Evolutionary conservation across 306 rosid genomes (phyloP).

Genomic region (Albizia julibrissin): DNA sequence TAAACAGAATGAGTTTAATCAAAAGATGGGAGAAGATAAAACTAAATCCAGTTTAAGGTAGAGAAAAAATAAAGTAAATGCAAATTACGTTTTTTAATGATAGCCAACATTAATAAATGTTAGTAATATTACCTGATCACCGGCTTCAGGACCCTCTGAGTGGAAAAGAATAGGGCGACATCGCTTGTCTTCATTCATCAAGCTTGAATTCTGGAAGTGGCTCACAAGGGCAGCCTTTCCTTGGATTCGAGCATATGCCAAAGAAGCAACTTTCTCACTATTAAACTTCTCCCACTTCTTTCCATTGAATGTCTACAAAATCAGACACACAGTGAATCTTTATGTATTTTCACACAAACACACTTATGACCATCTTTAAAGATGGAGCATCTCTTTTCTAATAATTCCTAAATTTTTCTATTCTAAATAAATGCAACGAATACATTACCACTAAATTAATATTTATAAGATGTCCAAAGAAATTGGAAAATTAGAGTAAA

Average conservation of each 20-base stretch:
- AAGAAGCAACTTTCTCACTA: conserved; percentile 97
- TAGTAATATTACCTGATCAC: conserved; percentile 64
- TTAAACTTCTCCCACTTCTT: conserved; percentile 99
- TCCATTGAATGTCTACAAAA: conserved; percentile 85
- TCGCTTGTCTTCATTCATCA: conserved; percentile 98
- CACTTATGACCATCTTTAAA: neutral
- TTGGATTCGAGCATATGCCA: conserved; percentile 98
- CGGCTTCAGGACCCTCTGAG: conserved; percentile 79
- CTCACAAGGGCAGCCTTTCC: conserved; percentile 93
- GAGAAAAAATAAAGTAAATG: neutral
- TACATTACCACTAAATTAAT: conserved; percentile 17
- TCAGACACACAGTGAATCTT: neutral
- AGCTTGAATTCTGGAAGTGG: conserved; percentile 96
- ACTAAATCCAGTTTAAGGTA: conserved; percentile 9
- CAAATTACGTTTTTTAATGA: neutral
- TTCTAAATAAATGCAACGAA: conserved; percentile 13
- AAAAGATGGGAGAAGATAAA: neutral
- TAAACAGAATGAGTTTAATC: neutral
- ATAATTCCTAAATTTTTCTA: neutral
- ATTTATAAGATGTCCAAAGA: conserved; percentile 4
- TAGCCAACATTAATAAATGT: neutral
- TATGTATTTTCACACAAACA: neutral
- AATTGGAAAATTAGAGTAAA: conserved; percentile 5
- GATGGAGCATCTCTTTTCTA: neutral
- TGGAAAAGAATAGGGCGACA: conserved; percentile 96